Evolutionary conservation across 2,329 filamentous ascomycete genomes (phyloP), one percentile per base, ranked within the genome.

Genomic region (Colletotrichum filicis): DNA sequence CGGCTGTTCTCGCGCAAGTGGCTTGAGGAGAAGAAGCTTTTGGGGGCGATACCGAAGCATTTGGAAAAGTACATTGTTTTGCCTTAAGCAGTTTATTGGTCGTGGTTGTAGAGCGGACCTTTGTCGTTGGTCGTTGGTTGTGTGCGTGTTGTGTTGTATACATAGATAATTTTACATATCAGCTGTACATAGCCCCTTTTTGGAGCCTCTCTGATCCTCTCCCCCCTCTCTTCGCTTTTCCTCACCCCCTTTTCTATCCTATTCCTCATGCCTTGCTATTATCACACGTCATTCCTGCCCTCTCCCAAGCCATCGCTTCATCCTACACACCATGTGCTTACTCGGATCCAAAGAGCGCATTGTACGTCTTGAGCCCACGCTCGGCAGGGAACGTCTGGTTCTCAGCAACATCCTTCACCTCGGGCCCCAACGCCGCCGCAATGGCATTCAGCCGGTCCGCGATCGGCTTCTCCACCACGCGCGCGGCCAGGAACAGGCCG

Each of bases 1-100:
- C 89, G 97, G 46, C 83, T 99, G 74, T 99, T 99, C 85, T 97
- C 94, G 58, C 91, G 91, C 82, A 95, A 93, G 83, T 99, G 97
- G 97, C 85, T 99, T 77, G 88, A 92, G 82, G 91, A 92, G 79
- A 99, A 98, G 91, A 93, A 93, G 71, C 85, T 99, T 76, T 83
- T 97, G 58, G 90, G 86, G 32, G 92, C 95, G 56, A 92, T 99
- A 81, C 97, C 97, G 7, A 89, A 94, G 85, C 92, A 94, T 80
- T 83, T 98, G 80, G 90, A 94, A 82, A 98, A 95, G 88, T 98
- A 99, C 84, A 97, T 98, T 83, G 95, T 98, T 74, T 85, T 98
- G 82, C 93, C 94, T 76, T 97, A 85, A 49, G 14, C 8, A n/a
- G 6, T n/a, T 6, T 46, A 3, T 16, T 58, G 16, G 16, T 22